Evolutionary conservation across 1,284 basidiomycete species (phyloP).

Genomic region (Moesziomyces globuligerus): DNA sequence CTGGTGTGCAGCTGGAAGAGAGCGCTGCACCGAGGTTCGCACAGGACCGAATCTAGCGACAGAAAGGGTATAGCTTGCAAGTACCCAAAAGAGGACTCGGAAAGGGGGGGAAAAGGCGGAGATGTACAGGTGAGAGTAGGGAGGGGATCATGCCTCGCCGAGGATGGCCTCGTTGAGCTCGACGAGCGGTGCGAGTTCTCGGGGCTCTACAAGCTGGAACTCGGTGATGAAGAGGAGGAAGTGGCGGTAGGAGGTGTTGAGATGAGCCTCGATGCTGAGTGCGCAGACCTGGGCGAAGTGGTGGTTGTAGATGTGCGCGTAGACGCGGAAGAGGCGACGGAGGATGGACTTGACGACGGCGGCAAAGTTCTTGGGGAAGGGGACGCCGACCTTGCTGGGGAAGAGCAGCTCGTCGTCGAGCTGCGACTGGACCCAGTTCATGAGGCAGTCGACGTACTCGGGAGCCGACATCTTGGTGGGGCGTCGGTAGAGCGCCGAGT

Average conservation of each 20-base stretch:
- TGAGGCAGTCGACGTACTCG: conserved; percentile 96
- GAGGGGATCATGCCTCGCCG: conserved; percentile 49
- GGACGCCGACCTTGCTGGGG: conserved; percentile 92
- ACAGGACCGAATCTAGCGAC: too few species aligned
- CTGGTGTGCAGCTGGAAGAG: too few species aligned
- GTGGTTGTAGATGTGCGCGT: conserved; percentile 98
- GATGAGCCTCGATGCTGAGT: conserved; percentile 95
- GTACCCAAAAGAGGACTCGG: conserved; percentile 7
- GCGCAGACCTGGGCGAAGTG: conserved; percentile 99
- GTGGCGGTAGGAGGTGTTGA: conserved; percentile 98
- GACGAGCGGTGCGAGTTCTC: conserved; percentile 92
- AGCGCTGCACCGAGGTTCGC: too few species aligned
- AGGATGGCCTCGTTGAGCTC: conserved; percentile 97
- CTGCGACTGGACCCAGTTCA: conserved; percentile 97
- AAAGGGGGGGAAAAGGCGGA: neutral
- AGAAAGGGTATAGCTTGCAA: neutral
- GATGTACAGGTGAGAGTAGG: neutral
- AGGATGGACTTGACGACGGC: conserved; percentile 92
- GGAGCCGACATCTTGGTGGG: conserved; percentile 66
- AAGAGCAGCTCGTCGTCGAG: conserved; percentile 93
- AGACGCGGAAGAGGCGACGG: conserved; percentile 92
- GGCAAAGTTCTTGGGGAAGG: conserved; percentile 90
- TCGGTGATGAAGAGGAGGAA: conserved; percentile 97
- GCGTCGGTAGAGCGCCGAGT: conserved; percentile 57
- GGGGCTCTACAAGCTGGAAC: conserved; percentile 97